phyloP scores from a whole-genome alignment of 257 asterid genomes.

The Catharanthus roseus region DNA sequence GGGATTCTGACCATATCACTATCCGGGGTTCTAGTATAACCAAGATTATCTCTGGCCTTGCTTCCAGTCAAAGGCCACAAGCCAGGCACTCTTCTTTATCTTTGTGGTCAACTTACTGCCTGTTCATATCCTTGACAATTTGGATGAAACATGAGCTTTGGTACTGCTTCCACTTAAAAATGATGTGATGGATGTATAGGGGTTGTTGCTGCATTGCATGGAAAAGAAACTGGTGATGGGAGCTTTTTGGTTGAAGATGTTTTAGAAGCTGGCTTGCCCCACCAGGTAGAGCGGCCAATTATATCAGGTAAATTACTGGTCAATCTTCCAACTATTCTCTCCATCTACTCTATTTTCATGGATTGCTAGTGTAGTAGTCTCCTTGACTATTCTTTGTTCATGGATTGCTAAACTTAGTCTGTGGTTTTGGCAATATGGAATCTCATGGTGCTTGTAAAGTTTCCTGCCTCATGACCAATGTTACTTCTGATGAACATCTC shows the following conservation, averaged over 20 bases:
- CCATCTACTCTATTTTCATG: background rate
- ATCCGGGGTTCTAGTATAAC: background rate
- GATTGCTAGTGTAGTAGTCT: background rate
- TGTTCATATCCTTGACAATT: background rate
- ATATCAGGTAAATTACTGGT: constrained; percentile 38
- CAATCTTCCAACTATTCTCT: background rate
- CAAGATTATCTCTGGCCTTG: background rate
- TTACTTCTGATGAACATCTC: background rate
- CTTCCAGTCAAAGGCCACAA: background rate
- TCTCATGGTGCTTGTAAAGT: background rate
- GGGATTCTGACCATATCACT: background rate
- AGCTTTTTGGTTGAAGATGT: constrained; percentile 78
- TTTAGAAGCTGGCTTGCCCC: constrained; percentile 86
- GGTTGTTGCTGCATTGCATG: constrained; percentile 76
- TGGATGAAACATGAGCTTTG: background rate
- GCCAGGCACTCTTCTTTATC: background rate
- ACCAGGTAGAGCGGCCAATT: constrained; percentile 67
- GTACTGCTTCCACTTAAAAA: background rate
- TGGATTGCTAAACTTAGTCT: background rate
- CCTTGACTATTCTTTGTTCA: background rate
- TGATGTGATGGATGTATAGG: constrained; percentile 37
- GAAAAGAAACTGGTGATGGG: constrained; percentile 78
- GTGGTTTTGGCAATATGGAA: background rate
- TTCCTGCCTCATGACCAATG: background rate
- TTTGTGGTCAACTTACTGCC: background rate